Conservation (phyloP, 495 filamentous ascomycete genomes). For the Rostrohypoxylon terebratum region DNA sequence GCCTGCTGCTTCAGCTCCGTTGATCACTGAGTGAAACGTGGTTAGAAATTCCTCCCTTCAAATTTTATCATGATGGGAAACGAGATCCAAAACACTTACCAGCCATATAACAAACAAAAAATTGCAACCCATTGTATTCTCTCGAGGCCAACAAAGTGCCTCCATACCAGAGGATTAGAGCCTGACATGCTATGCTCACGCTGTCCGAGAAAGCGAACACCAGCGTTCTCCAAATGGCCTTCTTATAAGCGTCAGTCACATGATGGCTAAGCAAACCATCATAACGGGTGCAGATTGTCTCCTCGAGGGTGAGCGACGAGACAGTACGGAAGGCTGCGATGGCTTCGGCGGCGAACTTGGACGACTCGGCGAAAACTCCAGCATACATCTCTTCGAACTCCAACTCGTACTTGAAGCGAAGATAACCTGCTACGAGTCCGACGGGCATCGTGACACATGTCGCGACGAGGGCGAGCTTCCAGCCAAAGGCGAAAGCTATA, state of each 20-base stretch:
- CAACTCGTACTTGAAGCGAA: conserved; percentile 65
- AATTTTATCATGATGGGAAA: too few species aligned
- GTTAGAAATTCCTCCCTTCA: too few species aligned
- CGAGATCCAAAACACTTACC: conserved; percentile 23
- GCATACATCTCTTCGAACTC: conserved; percentile 68
- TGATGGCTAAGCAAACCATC: conserved; percentile 54
- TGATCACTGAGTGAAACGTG: conserved; percentile 47
- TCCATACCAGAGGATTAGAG: conserved; percentile 65
- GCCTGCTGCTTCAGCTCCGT: conserved; percentile 60
- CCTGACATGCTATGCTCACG: conserved; percentile 57
- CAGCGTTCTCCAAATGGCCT: conserved; percentile 58
- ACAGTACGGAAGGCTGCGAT: conserved; percentile 71
- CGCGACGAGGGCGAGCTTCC: conserved; percentile 67
- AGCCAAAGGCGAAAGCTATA: conserved; percentile 67
- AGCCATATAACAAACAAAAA: conserved; percentile 62
- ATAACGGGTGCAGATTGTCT: conserved; percentile 63
- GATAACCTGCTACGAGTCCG: conserved; percentile 61
- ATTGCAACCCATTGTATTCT: conserved; percentile 55
- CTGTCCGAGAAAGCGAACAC: conserved; percentile 61
- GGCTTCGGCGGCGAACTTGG: conserved; percentile 71
- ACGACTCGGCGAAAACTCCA: conserved; percentile 67
- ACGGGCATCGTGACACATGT: conserved; percentile 63
- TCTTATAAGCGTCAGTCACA: conserved; percentile 56
- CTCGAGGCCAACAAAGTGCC: conserved; percentile 53
- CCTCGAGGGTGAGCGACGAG: conserved; percentile 66